phyloP scores from a whole-genome alignment of 768 basidiomycete genomes.

The Ramaria rubella region DNA sequence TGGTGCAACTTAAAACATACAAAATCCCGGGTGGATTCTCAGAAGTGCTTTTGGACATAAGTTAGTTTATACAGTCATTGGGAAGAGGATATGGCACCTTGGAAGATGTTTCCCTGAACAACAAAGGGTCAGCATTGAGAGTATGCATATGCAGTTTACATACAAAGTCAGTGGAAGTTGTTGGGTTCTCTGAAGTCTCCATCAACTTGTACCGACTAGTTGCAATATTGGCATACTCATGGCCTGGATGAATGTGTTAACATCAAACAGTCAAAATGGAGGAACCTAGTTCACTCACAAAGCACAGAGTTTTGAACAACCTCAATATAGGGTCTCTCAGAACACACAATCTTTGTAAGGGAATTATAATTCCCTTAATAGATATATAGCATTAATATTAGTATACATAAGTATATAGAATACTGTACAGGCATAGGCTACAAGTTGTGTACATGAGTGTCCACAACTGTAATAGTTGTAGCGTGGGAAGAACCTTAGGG shows the following conservation, averaged over 20 bases:
- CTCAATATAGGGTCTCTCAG: conserved; percentile 44
- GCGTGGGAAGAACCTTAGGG: too few species aligned
- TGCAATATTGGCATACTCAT: conserved; percentile 43
- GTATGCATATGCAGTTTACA: conserved; percentile 23
- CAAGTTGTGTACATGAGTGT: too few species aligned
- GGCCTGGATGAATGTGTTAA: background rate
- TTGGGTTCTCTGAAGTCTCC: conserved; percentile 21
- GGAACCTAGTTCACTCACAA: conserved; percentile 35
- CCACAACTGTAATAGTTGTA: too few species aligned
- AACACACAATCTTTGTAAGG: too few species aligned
- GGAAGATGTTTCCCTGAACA: conserved; percentile 64
- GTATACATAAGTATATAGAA: too few species aligned
- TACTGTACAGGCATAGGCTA: too few species aligned
- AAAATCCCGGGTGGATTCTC: conserved; percentile 67
- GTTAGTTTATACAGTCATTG: background rate
- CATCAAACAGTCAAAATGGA: background rate
- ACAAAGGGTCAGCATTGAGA: background rate
- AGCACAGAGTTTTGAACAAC: conserved; percentile 63
- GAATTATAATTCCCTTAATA: too few species aligned
- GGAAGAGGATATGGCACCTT: conserved; percentile 39
- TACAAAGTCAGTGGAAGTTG: conserved; percentile 80
- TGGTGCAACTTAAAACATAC: conserved; percentile 26
- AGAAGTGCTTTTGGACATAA: conserved; percentile 40
- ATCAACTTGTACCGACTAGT: conserved; percentile 38
- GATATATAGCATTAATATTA: too few species aligned